phyloP scores from a whole-genome alignment of 2,329 filamentous ascomycete species.

The Blastomyces silverae region DNA sequence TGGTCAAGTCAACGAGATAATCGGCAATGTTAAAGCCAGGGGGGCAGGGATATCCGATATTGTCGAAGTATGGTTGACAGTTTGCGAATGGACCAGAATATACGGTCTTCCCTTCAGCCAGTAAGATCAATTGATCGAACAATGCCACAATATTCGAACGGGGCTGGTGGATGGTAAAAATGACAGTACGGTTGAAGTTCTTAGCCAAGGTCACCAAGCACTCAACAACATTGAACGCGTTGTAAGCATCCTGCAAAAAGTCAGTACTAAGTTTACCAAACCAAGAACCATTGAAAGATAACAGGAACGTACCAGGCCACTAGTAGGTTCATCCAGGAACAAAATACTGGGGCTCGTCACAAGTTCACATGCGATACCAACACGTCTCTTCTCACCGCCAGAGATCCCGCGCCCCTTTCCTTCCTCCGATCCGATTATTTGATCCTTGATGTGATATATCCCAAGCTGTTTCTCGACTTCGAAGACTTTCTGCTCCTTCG shows the following conservation, averaged over 20 bases:
- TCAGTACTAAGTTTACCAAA: slow-evolving; percentile 43
- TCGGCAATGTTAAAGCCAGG: slow-evolving; percentile 98
- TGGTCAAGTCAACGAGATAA: slow-evolving; percentile 93
- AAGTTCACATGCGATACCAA: slow-evolving; percentile 94
- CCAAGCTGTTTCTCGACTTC: slow-evolving; percentile 96
- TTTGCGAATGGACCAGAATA: slow-evolving; percentile 85
- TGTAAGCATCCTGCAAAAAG: slow-evolving; percentile 65
- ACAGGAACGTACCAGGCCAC: slow-evolving; percentile 68
- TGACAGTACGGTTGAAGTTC: slow-evolving; percentile 91
- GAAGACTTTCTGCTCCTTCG: slow-evolving; percentile 85
- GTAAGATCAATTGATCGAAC: slow-evolving; percentile 86
- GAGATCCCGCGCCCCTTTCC: slow-evolving; percentile 91
- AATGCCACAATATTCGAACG: slow-evolving; percentile 96
- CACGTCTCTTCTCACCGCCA: slow-evolving; percentile 90
- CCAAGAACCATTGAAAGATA: slow-evolving; percentile 47
- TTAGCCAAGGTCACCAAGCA: slow-evolving; percentile 91
- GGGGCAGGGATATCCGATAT: slow-evolving; percentile 85
- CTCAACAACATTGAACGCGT: slow-evolving; percentile 96
- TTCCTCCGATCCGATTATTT: slow-evolving; percentile 92
- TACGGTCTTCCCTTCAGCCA: slow-evolving; percentile 82
- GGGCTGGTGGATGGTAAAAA: slow-evolving; percentile 97
- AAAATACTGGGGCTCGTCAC: slow-evolving; percentile 96
- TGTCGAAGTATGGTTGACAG: slow-evolving; percentile 89
- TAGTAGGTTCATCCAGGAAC: slow-evolving; percentile 95
- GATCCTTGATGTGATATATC: slow-evolving; percentile 88